Conservation (phyloP, 176 grass and related monocot species). For the Triticum timopheevii region DNA sequence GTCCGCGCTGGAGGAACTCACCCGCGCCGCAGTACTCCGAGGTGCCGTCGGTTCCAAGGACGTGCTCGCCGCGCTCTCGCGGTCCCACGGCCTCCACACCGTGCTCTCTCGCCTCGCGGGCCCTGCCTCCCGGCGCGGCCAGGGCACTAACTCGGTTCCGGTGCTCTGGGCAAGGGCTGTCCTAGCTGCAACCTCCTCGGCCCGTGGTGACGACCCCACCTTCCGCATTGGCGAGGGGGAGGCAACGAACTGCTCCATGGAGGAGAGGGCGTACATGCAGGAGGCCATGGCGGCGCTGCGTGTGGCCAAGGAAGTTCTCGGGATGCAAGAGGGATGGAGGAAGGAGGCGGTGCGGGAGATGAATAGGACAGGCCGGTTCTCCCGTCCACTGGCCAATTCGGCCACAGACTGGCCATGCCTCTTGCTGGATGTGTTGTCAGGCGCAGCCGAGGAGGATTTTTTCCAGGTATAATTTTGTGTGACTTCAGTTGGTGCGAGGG, state of each 20-base stretch:
- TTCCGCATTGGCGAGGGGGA: slow-evolving; percentile 37
- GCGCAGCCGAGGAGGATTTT: slow-evolving; percentile 61
- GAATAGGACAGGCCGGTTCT: slow-evolving; percentile 62
- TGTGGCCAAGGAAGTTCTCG: slow-evolving; percentile 78
- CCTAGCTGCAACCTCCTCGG: slow-evolving; percentile 22
- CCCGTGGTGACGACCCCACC: not conserved
- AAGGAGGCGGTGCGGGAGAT: slow-evolving; percentile 59
- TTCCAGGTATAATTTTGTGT: slow-evolving; percentile 59
- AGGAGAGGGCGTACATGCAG: slow-evolving; percentile 76
- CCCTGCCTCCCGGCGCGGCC: not conserved
- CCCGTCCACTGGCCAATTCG: slow-evolving; percentile 68
- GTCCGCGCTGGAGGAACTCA: slow-evolving; percentile 72
- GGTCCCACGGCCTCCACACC: slow-evolving; percentile 60
- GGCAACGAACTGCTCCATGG: slow-evolving; percentile 56
- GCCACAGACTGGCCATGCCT: slow-evolving; percentile 89
- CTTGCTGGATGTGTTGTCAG: slow-evolving; percentile 75
- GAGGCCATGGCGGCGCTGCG: slow-evolving; percentile 60
- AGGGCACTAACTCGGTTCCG: slow-evolving; percentile 21
- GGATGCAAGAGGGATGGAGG: slow-evolving; percentile 83
- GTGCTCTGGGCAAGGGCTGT: slow-evolving; percentile 85
- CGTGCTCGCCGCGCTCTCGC: slow-evolving; percentile 62
- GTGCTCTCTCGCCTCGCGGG: slow-evolving; percentile 48
- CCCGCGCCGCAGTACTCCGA: slow-evolving; percentile 50
- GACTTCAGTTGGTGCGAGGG: not conserved
- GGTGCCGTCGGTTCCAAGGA: slow-evolving; percentile 72